Percentiles rank a stretch among this genome's conserved stretches.
Conservation (phyloP, 179 eudicot genomes). For the Silene vulgaris region DNA sequence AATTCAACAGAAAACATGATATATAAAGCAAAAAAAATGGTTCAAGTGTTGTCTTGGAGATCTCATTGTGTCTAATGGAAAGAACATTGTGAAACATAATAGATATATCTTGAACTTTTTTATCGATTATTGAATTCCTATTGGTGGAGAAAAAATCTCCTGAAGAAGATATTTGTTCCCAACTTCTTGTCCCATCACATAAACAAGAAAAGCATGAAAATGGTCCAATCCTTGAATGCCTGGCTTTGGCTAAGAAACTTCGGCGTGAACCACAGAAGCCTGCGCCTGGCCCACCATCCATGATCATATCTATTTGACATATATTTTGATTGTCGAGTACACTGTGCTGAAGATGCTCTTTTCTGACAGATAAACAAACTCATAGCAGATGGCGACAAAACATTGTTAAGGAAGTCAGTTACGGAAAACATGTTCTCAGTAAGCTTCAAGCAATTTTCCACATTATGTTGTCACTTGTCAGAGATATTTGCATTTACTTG, state of each 20-base stretch:
- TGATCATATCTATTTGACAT: background rate
- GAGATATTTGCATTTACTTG: conserved; percentile 6
- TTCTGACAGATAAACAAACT: conserved; percentile 58
- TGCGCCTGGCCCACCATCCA: background rate
- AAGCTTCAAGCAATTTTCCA: conserved; percentile 31
- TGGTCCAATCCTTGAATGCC: background rate
- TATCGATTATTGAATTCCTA: too few species aligned
- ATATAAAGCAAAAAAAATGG: background rate
- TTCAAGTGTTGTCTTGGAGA: background rate
- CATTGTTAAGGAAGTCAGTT: conserved; percentile 64
- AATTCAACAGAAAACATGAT: too few species aligned
- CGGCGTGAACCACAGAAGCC: background rate
- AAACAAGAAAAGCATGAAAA: background rate
- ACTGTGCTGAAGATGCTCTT: conserved; percentile 11
- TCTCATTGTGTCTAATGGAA: too few species aligned
- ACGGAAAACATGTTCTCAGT: conserved; percentile 90
- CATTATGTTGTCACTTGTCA: background rate
- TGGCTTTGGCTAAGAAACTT: background rate
- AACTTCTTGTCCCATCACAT: background rate
- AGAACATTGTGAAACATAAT: too few species aligned
- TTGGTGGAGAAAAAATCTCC: too few species aligned
- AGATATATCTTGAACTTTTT: too few species aligned
- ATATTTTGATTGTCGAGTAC: background rate
- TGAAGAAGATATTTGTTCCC: background rate
- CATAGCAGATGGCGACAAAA: conserved; percentile 70